Evolutionary conservation across 306 rosid genomes (phyloP).

Genomic region (Quercus bicolor): DNA sequence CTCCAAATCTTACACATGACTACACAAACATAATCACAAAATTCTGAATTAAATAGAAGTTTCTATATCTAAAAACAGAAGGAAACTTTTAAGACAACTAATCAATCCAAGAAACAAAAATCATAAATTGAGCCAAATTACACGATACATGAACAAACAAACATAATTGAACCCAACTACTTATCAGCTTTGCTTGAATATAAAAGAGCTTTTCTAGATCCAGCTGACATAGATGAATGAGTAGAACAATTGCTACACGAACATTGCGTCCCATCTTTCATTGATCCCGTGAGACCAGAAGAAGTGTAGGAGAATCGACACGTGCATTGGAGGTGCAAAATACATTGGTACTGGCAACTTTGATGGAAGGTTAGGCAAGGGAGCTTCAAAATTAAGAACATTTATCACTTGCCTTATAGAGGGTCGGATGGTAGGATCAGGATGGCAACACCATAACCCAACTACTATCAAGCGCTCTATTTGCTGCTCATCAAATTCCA

Average conservation of each 20-base stretch:
- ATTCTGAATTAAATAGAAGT: no score
- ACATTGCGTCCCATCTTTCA: constrained; percentile 29
- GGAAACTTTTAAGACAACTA: no score
- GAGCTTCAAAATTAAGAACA: constrained; percentile 42
- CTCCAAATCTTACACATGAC: no score
- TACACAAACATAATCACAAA: no score
- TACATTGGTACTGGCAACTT: constrained; percentile 62
- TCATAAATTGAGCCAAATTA: no score
- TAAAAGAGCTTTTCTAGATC: constrained; percentile 43
- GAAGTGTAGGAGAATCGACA: constrained; percentile 44
- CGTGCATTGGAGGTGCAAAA: constrained; percentile 50
- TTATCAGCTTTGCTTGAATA: background rate
- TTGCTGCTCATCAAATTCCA: constrained; percentile 45
- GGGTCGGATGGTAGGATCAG: constrained; percentile 54
- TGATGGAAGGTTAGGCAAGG: constrained; percentile 56
- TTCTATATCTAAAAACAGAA: no score
- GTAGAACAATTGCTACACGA: constrained; percentile 34
- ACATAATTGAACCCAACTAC: background rate
- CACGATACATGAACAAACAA: background rate
- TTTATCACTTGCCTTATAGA: constrained; percentile 66
- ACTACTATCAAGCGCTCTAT: constrained; percentile 46
- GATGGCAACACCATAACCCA: constrained; percentile 81
- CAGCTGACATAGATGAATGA: constrained; percentile 45
- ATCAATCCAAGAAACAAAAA: no score
- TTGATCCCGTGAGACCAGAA: constrained; percentile 23